Evolutionary conservation across 1,139 yeast species (phyloP).

Genomic region (Fermentozyma sake): DNA sequence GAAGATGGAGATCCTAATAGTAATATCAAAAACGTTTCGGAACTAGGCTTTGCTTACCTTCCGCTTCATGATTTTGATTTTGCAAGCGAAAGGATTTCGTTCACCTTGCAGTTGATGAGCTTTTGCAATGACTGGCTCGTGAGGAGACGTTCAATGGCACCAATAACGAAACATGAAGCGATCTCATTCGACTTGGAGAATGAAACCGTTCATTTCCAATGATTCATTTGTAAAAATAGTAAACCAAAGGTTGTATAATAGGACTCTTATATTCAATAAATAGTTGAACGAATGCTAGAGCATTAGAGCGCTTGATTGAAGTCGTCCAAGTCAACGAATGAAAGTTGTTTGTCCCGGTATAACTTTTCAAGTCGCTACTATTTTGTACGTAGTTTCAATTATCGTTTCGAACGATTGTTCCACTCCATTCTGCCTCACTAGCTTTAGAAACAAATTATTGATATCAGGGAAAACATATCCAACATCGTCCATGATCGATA

Average conservation of each 20-base stretch:
- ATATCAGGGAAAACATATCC: slow-evolving; percentile 6
- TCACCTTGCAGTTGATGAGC: slow-evolving; percentile 24
- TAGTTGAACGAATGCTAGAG: too few relatives aligned
- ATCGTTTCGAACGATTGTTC: slow-evolving; percentile 20
- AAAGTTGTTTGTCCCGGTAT: too few relatives aligned
- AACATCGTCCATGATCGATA: slow-evolving; percentile 7
- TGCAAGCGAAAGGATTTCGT: slow-evolving; percentile 29
- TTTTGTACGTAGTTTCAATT: too few relatives aligned
- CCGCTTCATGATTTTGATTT: slow-evolving; percentile 35
- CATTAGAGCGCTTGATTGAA: too few relatives aligned
- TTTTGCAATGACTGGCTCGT: slow-evolving; percentile 25
- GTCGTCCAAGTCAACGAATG: too few relatives aligned
- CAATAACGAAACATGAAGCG: slow-evolving; percentile 1
- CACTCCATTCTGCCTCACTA: slow-evolving; percentile 24
- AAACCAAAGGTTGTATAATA: too few relatives aligned
- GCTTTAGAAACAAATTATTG: slow-evolving; percentile 14
- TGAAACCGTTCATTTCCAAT: too few relatives aligned
- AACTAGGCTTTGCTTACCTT: slow-evolving; percentile 19
- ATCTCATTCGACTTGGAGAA: slow-evolving; percentile 25
- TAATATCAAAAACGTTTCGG: slow-evolving; percentile 1
- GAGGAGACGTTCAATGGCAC: slow-evolving; percentile 6
- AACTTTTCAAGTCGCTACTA: too few relatives aligned
- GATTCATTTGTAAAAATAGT: too few relatives aligned
- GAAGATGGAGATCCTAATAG: slow-evolving; percentile 1
- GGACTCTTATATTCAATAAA: too few relatives aligned